phyloP scores from a whole-genome alignment of 1,284 basidiomycete species.

The Anthracocystis walkeri region DNA sequence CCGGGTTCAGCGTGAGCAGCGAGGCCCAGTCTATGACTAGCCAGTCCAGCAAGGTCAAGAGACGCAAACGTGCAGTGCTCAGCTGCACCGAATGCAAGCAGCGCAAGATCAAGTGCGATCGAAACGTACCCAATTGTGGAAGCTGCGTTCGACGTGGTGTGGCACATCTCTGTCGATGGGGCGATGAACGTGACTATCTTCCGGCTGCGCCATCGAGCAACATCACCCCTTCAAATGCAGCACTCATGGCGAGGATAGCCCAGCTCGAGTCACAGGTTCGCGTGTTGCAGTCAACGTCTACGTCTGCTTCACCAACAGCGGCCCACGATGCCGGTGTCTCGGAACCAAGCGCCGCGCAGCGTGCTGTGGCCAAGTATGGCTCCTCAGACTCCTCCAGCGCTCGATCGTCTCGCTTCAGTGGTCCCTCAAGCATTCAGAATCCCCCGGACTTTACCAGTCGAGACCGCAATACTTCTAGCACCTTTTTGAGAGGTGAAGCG shows the following conservation, averaged over 20 bases:
- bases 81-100: slow-evolving; percentile 59
- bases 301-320: slow-evolving; percentile 20
- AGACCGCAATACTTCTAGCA: slow-evolving; percentile 15
- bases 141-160: slow-evolving; percentile 55
- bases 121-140: slow-evolving; percentile 58
- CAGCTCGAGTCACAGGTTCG: slow-evolving; percentile 53
- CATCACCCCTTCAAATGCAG: slow-evolving; percentile 51
- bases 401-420: slow-evolving; percentile 36
- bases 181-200: slow-evolving; percentile 55
- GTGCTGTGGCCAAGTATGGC: slow-evolving; percentile 12
- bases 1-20: slow-evolving; percentile 18
- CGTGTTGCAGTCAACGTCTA: slow-evolving; percentile 35
- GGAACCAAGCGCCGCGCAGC: slow-evolving; percentile 20
- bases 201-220: slow-evolving; percentile 31
- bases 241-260: slow-evolving; percentile 53
- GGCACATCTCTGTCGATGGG: slow-evolving; percentile 56
- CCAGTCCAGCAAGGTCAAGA: slow-evolving; percentile 43
- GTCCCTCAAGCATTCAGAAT: slow-evolving; percentile 20
- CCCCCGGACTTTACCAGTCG: slow-evolving; percentile 45
- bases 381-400: slow-evolving; percentile 25
- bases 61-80: slow-evolving; percentile 50
- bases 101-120: slow-evolving; percentile 61
- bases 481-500: slow-evolving; percentile 1
- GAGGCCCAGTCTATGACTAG: slow-evolving; percentile 10
- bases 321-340: slow-evolving; percentile 15